Base-by-base conservation (phyloP, 1,139 yeast genomes). In the Scheffersomyces titani region DNA sequence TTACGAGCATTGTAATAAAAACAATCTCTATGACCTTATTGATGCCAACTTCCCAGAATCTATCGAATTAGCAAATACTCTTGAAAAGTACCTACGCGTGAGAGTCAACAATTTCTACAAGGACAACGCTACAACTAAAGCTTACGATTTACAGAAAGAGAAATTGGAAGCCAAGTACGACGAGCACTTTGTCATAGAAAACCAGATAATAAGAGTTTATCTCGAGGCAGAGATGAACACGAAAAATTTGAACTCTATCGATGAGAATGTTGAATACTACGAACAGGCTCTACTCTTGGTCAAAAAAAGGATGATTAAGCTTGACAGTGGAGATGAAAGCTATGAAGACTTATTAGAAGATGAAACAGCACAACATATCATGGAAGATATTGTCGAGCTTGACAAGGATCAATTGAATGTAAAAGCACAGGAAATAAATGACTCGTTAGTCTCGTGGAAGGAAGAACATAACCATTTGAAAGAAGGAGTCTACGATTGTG, bases 11-110 rank as follows among this genome's bases (percentile, higher is more conserved):
- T 90, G 97, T 68, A 75, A 75, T 53, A 82, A 81, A 18, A 77
- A 84, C 58, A 75, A 80, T 24, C 70, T 84, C 55, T 72, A 73
- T 49, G 88, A 87, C n/a, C 72, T 84, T 21, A 78, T 91, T 21
- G 98, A 93, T 52, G 77, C 80, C 20, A 85, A 84, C 60, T 88
- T 88, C 70, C 97, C 98, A 0, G 98, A 92, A 62, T 84, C 96
- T 13, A 81, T 93, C 4, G 87, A 82, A 54, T 78, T 92, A 57
- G 90, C 97, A 0, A 80, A 78, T 57, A 79, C 82, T 13, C 76
- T 86, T 50, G 82, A 77, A 60, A 80, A 76, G 58, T 90, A 86
- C 69, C 75, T 87, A 50, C 75, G 76, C 40, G 72, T 78, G 54
- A 74, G 90, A 57, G 76, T 72, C 21, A 65, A 72, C 6, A 72